Percentiles rank a stretch among this genome's conserved stretches.
These are phyloP conservation scores for Lignosus rhinocerotis DNA, from an alignment of 1,284 basidiomycete species.

Conservation along the genomic window DNA sequence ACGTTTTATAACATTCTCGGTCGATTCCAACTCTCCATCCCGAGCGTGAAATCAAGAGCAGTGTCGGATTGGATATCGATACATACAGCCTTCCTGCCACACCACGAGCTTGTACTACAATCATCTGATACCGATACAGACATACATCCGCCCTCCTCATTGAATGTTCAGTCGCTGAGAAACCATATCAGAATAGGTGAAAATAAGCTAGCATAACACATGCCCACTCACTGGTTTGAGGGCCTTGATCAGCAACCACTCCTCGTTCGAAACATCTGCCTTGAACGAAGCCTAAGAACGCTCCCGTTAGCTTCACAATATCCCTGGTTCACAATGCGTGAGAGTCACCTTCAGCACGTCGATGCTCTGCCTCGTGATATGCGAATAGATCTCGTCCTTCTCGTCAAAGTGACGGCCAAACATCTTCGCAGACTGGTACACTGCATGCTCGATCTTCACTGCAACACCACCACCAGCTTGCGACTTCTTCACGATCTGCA, in stretches of 20 bases:
- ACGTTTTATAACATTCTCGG: neutral
- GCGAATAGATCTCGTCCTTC: slow-evolving; percentile 91
- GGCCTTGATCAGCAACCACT: slow-evolving; percentile 93
- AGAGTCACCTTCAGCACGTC: slow-evolving; percentile 85
- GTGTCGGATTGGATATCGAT: neutral
- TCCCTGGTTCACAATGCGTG: neutral
- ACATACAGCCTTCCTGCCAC: slow-evolving; percentile 3
- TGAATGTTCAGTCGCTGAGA: slow-evolving; percentile 49
- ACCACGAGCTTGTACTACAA: neutral
- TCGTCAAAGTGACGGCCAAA: slow-evolving; percentile 96
- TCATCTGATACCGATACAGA: neutral
- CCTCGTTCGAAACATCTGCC: slow-evolving; percentile 86
- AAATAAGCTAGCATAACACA: neutral
- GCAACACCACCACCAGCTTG: slow-evolving; percentile 96
- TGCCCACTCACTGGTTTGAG: slow-evolving; percentile 75
- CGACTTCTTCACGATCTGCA: slow-evolving; percentile 84
- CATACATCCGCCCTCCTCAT: slow-evolving; percentile 27
- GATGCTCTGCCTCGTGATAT: slow-evolving; percentile 90
- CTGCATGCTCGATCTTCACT: slow-evolving; percentile 97
- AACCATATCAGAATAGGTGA: neutral
- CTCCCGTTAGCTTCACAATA: slow-evolving; percentile 11
- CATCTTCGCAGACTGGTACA: slow-evolving; percentile 94
- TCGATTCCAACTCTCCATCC: neutral
- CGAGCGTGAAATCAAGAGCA: neutral
- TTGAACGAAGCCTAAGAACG: slow-evolving; percentile 76